Evolutionary conservation across 2,329 filamentous ascomycete species (phyloP).

Genomic region (Monilinia fructigena): DNA sequence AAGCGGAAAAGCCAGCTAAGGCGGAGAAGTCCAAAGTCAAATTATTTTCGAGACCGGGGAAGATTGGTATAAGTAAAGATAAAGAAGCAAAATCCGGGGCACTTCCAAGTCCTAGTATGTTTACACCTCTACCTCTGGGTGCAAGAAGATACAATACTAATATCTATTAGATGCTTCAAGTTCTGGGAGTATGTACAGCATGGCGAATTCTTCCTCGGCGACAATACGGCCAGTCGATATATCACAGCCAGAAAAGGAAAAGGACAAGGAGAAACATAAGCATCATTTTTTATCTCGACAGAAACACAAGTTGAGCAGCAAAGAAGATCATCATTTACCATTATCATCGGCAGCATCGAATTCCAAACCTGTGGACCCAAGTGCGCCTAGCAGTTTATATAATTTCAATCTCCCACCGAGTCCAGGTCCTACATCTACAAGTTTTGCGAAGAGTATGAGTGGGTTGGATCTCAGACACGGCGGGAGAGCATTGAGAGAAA

Average conservation of each 20-base stretch:
- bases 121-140: conserved; percentile 63
- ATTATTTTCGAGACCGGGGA: conserved; percentile 75
- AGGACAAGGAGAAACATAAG: conserved; percentile 70
- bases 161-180: conserved; percentile 41
- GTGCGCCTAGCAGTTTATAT: conserved; percentile 72
- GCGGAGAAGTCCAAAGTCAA: conserved; percentile 77
- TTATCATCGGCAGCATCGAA: conserved; percentile 76
- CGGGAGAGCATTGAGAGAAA: conserved; percentile 73
- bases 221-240: conserved; percentile 67
- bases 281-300: conserved; percentile 78
- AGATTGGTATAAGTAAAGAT: conserved; percentile 66
- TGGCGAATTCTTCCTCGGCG: conserved; percentile 73
- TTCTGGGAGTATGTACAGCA: conserved; percentile 65
- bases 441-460: conserved; percentile 80
- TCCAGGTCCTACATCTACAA: conserved; percentile 61
- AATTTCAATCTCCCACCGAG: conserved; percentile 74
- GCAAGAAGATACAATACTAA: conserved; percentile 49
- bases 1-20: conserved; percentile 58
- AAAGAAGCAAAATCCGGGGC: conserved; percentile 64
- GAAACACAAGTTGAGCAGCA: conserved; percentile 72
- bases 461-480: conserved; percentile 77
- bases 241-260: conserved; percentile 47
- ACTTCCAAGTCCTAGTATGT: conserved; percentile 70
- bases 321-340: conserved; percentile 70
- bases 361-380: conserved; percentile 72